phyloP scores from a whole-genome alignment of 2,329 filamentous ascomycete species.

The Pestalotiopsis sp. region DNA sequence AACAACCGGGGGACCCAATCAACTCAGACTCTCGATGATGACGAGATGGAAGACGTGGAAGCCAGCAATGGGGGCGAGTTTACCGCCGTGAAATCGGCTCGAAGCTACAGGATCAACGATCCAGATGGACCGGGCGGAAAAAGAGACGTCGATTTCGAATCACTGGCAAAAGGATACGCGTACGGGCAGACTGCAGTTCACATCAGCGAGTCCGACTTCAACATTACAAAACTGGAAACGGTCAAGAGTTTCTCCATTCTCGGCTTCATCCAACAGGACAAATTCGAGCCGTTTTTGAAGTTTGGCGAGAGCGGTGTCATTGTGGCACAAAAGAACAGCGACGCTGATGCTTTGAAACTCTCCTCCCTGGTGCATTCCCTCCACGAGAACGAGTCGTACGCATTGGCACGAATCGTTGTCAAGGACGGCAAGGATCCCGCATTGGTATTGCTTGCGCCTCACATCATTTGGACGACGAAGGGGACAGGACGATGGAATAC shows the following conservation, averaged over 20 bases:
- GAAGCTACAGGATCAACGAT: conserved; percentile 81
- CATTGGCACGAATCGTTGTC: conserved; percentile 79
- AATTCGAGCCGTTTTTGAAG: conserved; percentile 82
- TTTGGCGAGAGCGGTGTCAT: conserved; percentile 82
- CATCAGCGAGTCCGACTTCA: conserved; percentile 83
- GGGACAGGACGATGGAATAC: conserved; percentile 58
- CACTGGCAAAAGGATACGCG: conserved; percentile 89
- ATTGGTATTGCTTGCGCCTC: conserved; percentile 77
- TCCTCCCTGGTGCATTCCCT: conserved; percentile 90
- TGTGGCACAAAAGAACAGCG: conserved; percentile 74
- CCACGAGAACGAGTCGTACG: conserved; percentile 81
- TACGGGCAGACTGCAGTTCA: conserved; percentile 92
- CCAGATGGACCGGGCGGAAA: conserved; percentile 75
- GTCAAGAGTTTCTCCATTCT: conserved; percentile 75
- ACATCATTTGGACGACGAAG: conserved; percentile 75
- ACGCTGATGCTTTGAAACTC: conserved; percentile 80
- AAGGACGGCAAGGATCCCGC: conserved; percentile 82
- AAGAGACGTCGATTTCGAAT: conserved; percentile 77
- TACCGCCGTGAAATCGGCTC: conserved; percentile 72
- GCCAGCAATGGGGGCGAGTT: conserved; percentile 47
- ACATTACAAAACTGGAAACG: conserved; percentile 86
- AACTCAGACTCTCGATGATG: conserved; percentile 47
- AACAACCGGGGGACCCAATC: conserved; percentile 53
- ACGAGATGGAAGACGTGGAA: conserved; percentile 52
- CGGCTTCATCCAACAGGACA: conserved; percentile 77